Percentiles rank a stretch among this genome's conserved stretches.
Conservation (phyloP, 1,284 basidiomycete genomes). For the Erythrobasidium hasegawianum region DNA sequence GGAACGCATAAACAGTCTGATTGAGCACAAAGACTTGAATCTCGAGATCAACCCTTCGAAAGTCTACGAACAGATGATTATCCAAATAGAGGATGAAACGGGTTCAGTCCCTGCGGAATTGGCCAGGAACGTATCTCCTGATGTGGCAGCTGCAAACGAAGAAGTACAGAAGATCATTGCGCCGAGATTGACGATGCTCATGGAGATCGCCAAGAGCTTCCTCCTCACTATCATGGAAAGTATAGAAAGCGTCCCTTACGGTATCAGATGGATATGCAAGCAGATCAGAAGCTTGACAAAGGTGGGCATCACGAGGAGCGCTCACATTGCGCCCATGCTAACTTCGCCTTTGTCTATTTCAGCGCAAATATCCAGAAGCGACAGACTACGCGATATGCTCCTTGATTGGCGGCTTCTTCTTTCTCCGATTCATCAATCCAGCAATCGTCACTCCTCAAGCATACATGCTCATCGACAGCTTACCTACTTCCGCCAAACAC, state of each 20-base stretch:
- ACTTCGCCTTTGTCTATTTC: conserved; percentile 11
- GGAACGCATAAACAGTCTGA: conserved; percentile 94
- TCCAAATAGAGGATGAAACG: conserved; percentile 94
- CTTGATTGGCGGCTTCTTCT: conserved; percentile 98
- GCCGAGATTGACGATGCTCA: conserved; percentile 91
- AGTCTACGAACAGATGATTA: conserved; percentile 98
- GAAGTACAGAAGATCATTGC: conserved; percentile 98
- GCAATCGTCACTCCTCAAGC: conserved; percentile 99
- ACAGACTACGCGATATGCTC: conserved; percentile 97
- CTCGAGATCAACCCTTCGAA: conserved; percentile 98
- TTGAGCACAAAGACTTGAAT: conserved; percentile 97
- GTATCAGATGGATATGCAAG: conserved; percentile 99
- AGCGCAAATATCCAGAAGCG: conserved; percentile 97
- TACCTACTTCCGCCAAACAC: conserved; percentile 79
- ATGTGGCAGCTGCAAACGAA: conserved; percentile 83
- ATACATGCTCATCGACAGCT: conserved; percentile 97
- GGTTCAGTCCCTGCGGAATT: conserved; percentile 83
- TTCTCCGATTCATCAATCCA: conserved; percentile 98
- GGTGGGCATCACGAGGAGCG: conserved; percentile 61
- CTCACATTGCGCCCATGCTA: conserved; percentile 20
- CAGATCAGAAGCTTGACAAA: conserved; percentile 93
- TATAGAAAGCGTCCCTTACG: conserved; percentile 95
- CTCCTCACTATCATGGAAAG: conserved; percentile 96
- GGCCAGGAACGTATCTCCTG: conserved; percentile 85
- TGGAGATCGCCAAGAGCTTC: conserved; percentile 98